A percentile compares a stretch with the other conserved stretches of the same genome.
These are phyloP conservation scores for Yamadazyma akitaensis DNA, from an alignment of 805 yeast species.

Conservation along the genomic window DNA sequence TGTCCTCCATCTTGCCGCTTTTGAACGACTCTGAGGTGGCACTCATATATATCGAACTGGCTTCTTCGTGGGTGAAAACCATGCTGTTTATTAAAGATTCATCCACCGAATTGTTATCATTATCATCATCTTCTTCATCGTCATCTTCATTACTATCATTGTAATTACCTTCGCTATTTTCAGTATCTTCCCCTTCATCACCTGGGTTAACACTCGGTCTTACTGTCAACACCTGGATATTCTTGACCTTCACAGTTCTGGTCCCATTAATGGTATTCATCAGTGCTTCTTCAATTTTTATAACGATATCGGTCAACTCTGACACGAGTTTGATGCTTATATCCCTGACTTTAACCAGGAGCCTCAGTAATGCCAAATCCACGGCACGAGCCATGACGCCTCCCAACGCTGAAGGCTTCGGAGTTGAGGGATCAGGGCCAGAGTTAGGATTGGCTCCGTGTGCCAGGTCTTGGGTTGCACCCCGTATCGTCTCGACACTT, in stretches of 20 bases:
- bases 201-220: constrained; percentile 40
- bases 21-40: constrained; percentile 57
- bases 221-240: constrained; percentile 37
- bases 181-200: constrained; percentile 11
- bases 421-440: neutral
- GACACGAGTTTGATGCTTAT: constrained; percentile 48
- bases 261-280: constrained; percentile 45
- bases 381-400: constrained; percentile 61
- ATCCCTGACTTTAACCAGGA: constrained; percentile 49
- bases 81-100: constrained; percentile 52
- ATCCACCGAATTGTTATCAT: constrained; percentile 15
- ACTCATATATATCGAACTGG: constrained; percentile 76
- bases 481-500: neutral
- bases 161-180: constrained; percentile 4
- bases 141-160: constrained; percentile 20
- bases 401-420: constrained; percentile 34
- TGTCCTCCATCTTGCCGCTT: neutral
- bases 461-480: neutral
- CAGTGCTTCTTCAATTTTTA: constrained; percentile 27
- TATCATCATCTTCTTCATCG: constrained; percentile 12
- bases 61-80: constrained; percentile 65
- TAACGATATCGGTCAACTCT: constrained; percentile 38
- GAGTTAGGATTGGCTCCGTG: neutral
- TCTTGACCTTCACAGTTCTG: constrained; percentile 38
- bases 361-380: constrained; percentile 61